Conservation (phyloP, 164 flowering plant genomes). For the Dillenia turbinata region DNA sequence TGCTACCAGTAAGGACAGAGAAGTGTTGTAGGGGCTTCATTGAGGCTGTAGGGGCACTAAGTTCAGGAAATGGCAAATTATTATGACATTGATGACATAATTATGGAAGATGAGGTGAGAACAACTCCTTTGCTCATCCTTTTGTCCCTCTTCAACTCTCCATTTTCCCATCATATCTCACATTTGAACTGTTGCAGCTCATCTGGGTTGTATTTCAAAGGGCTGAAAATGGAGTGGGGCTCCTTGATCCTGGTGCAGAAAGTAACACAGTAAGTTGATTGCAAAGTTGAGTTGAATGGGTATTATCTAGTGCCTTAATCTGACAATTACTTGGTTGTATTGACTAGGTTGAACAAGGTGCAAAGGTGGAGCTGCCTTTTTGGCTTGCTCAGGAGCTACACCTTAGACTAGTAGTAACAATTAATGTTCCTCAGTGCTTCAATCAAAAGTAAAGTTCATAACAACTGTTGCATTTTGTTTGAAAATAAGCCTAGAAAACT, state of each 20-base stretch:
- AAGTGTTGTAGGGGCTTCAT: too few relatives aligned
- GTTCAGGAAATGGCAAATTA: constrained; percentile 46
- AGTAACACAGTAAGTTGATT: constrained; percentile 44
- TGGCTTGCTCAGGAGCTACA: constrained; percentile 89
- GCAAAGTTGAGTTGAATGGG: background rate
- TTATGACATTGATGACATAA: constrained; percentile 71
- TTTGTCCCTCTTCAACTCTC: background rate
- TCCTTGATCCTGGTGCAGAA: constrained; percentile 80
- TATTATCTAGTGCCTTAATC: background rate
- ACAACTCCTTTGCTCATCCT: background rate
- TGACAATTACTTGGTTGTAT: constrained; percentile 3
- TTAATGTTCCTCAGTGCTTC: constrained; percentile 60
- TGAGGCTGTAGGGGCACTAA: too few relatives aligned
- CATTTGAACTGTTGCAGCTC: constrained; percentile 27
- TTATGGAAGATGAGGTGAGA: constrained; percentile 74
- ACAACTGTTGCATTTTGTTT: background rate
- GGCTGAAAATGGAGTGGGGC: constrained; percentile 70
- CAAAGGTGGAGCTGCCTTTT: constrained; percentile 83
- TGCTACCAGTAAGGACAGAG: too few relatives aligned
- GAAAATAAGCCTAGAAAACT: too few relatives aligned
- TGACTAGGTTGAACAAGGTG: constrained; percentile 74
- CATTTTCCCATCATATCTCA: background rate
- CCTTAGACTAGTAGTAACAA: constrained; percentile 53
- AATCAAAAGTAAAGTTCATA: constrained; percentile 55
- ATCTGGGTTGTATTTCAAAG: constrained; percentile 67